A percentile compares a stretch with the other conserved stretches of the same genome.
phyloP scores from a whole-genome alignment of 1,284 basidiomycete genomes.

The Fomitopsis palustris region DNA sequence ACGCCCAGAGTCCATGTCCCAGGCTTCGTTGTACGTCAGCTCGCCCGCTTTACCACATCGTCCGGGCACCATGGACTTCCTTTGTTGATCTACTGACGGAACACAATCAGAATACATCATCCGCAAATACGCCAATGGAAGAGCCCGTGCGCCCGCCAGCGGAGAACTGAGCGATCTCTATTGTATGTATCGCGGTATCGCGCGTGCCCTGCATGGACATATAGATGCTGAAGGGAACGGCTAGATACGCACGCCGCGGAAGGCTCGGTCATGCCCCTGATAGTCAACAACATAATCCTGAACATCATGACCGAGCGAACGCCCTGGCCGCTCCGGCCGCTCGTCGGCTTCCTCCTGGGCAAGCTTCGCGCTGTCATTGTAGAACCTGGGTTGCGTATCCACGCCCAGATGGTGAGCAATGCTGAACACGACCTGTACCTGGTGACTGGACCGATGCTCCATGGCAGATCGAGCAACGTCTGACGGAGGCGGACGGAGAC shows the following conservation, averaged over 20 bases:
- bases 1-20: too few relatives aligned
- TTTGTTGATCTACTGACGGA: background rate
- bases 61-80: background rate
- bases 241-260: conserved; percentile 37
- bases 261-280: conserved; percentile 36
- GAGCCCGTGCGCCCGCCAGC: conserved; percentile 32
- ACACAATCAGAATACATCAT: conserved; percentile 31
- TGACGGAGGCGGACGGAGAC: conserved; percentile 21
- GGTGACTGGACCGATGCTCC: background rate
- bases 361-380: conserved; percentile 10
- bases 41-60: background rate
- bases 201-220: too few relatives aligned
- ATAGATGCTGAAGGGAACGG: too few relatives aligned
- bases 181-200: too few relatives aligned
- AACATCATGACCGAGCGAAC: conserved; percentile 23
- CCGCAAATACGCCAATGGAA: conserved; percentile 39
- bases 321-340: conserved; percentile 31
- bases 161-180: conserved; percentile 37
- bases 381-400: background rate
- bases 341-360: conserved; percentile 15
- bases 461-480: conserved; percentile 23
- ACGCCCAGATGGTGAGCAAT: background rate
- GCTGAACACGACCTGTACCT: too few relatives aligned
- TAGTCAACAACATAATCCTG: conserved; percentile 31
- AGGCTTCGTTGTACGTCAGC: background rate